Conservation (phyloP, 1,284 basidiomycete species). For the Hymenochaete sp. region DNA sequence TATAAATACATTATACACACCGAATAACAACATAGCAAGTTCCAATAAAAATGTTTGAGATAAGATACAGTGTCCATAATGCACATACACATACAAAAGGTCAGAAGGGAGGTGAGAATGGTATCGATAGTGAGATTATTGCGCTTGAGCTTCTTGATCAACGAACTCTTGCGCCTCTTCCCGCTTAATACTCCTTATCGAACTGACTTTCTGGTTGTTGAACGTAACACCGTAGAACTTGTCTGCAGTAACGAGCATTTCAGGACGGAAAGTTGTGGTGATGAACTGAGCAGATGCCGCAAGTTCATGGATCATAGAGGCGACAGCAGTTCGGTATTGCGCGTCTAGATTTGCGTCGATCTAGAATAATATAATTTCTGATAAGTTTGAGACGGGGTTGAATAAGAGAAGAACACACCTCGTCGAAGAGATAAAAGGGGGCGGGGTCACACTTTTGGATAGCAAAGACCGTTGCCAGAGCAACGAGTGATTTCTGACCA, state of each 20-base stretch:
- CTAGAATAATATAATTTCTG: conserved; percentile 30
- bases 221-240: conserved; percentile 99
- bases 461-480: conserved; percentile 93
- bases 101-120: neutral
- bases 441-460: conserved; percentile 99
- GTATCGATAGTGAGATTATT: no score
- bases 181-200: conserved; percentile 72
- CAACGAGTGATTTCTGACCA: conserved; percentile 96
- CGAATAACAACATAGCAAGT: no score
- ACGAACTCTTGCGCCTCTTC: conserved; percentile 88
- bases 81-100: neutral
- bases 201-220: conserved; percentile 90
- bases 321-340: conserved; percentile 95
- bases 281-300: conserved; percentile 91
- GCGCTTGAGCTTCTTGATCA: conserved; percentile 48
- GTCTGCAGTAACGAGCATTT: conserved; percentile 92
- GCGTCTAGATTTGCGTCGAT: conserved; percentile 98
- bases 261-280: conserved; percentile 96
- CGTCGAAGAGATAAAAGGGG: conserved; percentile 99
- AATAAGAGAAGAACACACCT: conserved; percentile 39
- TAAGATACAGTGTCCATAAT: neutral
- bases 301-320: conserved; percentile 91
- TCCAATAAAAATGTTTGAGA: no score
- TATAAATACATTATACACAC: no score
- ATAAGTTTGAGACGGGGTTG: conserved; percentile 3